Evolutionary conservation across 2,329 filamentous ascomycete genomes (phyloP).

Genomic region (Aspergillus sp.): DNA sequence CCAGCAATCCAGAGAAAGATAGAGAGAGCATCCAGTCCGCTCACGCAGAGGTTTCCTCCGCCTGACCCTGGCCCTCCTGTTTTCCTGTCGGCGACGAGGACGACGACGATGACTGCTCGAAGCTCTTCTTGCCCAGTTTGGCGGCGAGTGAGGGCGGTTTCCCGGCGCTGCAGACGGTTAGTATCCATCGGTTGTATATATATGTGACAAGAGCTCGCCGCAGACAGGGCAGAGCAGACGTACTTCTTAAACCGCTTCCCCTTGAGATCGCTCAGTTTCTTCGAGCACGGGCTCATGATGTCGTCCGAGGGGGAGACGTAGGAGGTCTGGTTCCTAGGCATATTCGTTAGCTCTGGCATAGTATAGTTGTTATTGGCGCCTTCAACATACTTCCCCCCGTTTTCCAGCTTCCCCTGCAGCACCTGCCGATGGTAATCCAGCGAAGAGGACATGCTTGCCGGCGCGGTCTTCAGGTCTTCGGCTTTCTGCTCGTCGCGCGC

Average conservation of each 20-base stretch:
- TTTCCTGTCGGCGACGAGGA: slow-evolving; percentile 11
- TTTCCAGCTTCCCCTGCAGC: slow-evolving; percentile 33
- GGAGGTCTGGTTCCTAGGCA: slow-evolving; percentile 20
- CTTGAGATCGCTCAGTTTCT: slow-evolving; percentile 42
- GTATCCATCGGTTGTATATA: too few relatives aligned
- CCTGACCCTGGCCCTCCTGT: too few relatives aligned
- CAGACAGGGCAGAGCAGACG: slow-evolving; percentile 3
- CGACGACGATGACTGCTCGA: slow-evolving; percentile 31
- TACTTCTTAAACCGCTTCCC: slow-evolving; percentile 42
- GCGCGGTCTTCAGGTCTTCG: slow-evolving; percentile 24
- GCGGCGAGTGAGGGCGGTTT: slow-evolving; percentile 39
- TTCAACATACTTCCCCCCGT: slow-evolving; percentile 28
- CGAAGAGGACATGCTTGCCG: slow-evolving; percentile 22
- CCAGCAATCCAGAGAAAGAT: too few relatives aligned
- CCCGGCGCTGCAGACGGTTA: slow-evolving; percentile 20
- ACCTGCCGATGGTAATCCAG: slow-evolving; percentile 37
- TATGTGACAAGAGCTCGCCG: background rate
- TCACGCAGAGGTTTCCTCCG: too few relatives aligned
- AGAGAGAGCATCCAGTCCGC: too few relatives aligned
- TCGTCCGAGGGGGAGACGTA: slow-evolving; percentile 43
- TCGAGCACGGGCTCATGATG: slow-evolving; percentile 42
- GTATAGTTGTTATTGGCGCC: background rate
- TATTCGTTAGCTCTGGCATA: background rate
- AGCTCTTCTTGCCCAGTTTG: slow-evolving; percentile 38
- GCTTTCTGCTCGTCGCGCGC: slow-evolving; percentile 14